Conservation (phyloP, 2,329 filamentous ascomycete species). For the Macrophomina pseudophaseolina region DNA sequence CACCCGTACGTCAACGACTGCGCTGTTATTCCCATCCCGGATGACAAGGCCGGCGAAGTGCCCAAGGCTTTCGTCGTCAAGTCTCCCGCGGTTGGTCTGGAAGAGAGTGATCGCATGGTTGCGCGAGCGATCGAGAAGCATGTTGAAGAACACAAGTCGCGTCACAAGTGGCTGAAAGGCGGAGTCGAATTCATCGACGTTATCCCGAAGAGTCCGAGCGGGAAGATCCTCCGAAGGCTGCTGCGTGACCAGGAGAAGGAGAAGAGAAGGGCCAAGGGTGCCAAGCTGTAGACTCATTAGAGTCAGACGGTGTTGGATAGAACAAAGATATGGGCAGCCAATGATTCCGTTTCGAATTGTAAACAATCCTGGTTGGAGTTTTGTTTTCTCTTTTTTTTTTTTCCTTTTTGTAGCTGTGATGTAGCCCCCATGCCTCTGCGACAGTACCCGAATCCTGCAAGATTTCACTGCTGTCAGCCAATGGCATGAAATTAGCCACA, state of each 20-base stretch:
- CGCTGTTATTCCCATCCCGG: slow-evolving; percentile 76
- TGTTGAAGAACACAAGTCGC: slow-evolving; percentile 65
- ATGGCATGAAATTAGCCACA: too few relatives aligned
- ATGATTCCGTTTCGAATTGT: too few relatives aligned
- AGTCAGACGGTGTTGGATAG: too few relatives aligned
- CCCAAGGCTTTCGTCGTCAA: slow-evolving; percentile 70
- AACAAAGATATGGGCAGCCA: background rate
- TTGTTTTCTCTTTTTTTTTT: background rate
- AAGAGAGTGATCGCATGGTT: slow-evolving; percentile 57
- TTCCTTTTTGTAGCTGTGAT: background rate
- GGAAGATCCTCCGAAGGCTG: slow-evolving; percentile 67
- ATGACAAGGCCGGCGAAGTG: slow-evolving; percentile 65
- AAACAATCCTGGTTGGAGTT: too few relatives aligned
- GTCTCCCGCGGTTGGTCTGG: slow-evolving; percentile 56
- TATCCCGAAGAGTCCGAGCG: slow-evolving; percentile 66
- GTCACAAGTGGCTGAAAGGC: slow-evolving; percentile 67
- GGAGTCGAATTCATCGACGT: slow-evolving; percentile 57
- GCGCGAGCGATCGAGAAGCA: slow-evolving; percentile 60
- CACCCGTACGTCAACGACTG: slow-evolving; percentile 78
- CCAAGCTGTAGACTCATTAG: slow-evolving; percentile 63
- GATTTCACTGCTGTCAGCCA: too few relatives aligned
- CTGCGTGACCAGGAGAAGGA: slow-evolving; percentile 77
- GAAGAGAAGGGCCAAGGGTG: slow-evolving; percentile 65
- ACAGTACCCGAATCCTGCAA: too few relatives aligned
- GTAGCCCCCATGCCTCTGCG: background rate